Percentiles rank a stretch among this genome's conserved stretches.
phyloP scores from a whole-genome alignment of 2,329 filamentous ascomycete species.

The Trichoderma sp. region DNA sequence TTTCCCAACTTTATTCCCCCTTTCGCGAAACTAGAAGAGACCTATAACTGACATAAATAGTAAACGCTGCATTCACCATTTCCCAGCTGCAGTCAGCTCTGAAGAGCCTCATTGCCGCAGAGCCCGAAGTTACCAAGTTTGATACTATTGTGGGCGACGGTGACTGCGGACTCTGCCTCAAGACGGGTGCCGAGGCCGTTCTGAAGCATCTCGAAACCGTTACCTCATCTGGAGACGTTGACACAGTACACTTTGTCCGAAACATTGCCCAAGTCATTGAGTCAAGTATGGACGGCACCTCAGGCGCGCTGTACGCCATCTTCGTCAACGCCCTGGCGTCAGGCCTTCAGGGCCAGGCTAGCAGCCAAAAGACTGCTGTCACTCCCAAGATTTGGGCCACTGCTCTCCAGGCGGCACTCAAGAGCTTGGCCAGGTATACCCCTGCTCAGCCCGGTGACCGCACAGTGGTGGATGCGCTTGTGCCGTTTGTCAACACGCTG shows the following conservation, averaged over 20 bases:
- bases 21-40: background rate
- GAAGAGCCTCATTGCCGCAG: conserved; percentile 37
- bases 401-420: conserved; percentile 56
- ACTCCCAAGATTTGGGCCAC: conserved; percentile 36
- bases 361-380: background rate
- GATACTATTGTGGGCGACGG: conserved; percentile 33
- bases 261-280: conserved; percentile 57
- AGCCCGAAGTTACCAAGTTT: conserved; percentile 28
- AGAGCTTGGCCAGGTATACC: conserved; percentile 62
- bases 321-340: conserved; percentile 67
- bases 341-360: conserved; percentile 17
- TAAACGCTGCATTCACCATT: conserved; percentile 14
- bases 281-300: conserved; percentile 70
- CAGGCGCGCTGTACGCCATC: conserved; percentile 70
- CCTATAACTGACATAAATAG: conserved; percentile 2
- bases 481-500: conserved; percentile 64
- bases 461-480: conserved; percentile 69
- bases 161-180: conserved; percentile 28
- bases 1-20: background rate
- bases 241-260: conserved; percentile 18
- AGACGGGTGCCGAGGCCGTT: conserved; percentile 49
- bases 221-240: conserved; percentile 38
- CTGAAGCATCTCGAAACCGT: conserved; percentile 50
- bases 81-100: conserved; percentile 17
- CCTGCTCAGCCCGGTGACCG: conserved; percentile 69